Percentiles rank a stretch among this genome's conserved stretches.
Evolutionary conservation across 1,284 basidiomycete species (phyloP).

Genomic region (Neolentinus lepideus): DNA sequence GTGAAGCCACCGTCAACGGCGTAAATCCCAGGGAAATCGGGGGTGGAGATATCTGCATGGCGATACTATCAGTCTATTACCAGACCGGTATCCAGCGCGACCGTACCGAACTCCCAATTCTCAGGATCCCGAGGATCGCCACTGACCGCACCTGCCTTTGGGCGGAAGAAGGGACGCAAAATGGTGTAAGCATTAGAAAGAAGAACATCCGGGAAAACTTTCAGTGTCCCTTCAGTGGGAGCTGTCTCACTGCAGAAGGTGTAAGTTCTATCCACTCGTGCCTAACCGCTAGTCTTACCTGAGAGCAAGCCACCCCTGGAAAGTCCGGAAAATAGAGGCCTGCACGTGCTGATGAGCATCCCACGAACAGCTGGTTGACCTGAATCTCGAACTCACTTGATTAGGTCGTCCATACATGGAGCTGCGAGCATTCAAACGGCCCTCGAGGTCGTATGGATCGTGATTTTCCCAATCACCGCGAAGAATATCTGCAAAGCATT

Average conservation of each 20-base stretch:
- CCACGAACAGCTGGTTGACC: too few species aligned
- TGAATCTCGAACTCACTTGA: slow-evolving; percentile 31
- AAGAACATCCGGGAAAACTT: slow-evolving; percentile 69
- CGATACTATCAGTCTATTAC: background rate
- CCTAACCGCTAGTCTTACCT: slow-evolving; percentile 30
- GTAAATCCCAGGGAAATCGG: slow-evolving; percentile 56
- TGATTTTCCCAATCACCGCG: slow-evolving; percentile 62
- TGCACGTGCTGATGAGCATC: slow-evolving; percentile 14
- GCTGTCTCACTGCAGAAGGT: slow-evolving; percentile 47
- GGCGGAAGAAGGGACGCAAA: slow-evolving; percentile 78
- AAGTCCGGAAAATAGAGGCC: slow-evolving; percentile 70
- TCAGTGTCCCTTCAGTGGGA: slow-evolving; percentile 72
- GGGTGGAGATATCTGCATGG: slow-evolving; percentile 38
- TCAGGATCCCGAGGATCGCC: slow-evolving; percentile 42
- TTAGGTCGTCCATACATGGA: slow-evolving; percentile 55
- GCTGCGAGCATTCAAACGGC: slow-evolving; percentile 52
- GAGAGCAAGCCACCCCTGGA: slow-evolving; percentile 74
- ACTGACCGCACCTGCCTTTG: slow-evolving; percentile 31
- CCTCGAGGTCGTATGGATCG: slow-evolving; percentile 62
- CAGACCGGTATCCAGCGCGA: background rate
- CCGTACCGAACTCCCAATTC: slow-evolving; percentile 68
- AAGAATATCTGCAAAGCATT: slow-evolving; percentile 63
- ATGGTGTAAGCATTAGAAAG: slow-evolving; percentile 78
- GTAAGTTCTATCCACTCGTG: background rate
- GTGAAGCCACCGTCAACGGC: slow-evolving; percentile 33